A percentile compares a stretch with the other conserved stretches of the same genome.
Conservation (phyloP, 768 basidiomycete genomes). For the Hebeloma cylindrosporum region DNA sequence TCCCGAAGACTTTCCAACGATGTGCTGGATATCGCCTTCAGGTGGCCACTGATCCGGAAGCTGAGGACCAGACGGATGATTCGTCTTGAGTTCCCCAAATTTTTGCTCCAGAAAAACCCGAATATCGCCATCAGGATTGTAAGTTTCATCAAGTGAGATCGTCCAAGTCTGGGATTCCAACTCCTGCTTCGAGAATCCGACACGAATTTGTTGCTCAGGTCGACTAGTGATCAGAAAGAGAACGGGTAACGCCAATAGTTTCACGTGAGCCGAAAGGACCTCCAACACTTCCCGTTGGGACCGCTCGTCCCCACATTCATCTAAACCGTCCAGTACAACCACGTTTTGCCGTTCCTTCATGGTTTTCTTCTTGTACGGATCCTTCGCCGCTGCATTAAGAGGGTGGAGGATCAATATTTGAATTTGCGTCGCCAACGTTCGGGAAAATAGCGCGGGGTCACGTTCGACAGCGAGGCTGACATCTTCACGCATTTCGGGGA, state of each 20-base stretch:
- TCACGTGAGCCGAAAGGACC: neutral
- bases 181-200: slow-evolving; percentile 1
- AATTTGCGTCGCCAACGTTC: slow-evolving; percentile 12
- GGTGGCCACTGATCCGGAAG: slow-evolving; percentile 17
- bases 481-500: slow-evolving; percentile 6
- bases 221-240: slow-evolving; percentile 17
- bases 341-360: neutral
- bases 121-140: slow-evolving; percentile 15
- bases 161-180: neutral
- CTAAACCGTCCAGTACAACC: slow-evolving; percentile 18
- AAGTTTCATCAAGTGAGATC: slow-evolving; percentile 15
- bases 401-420: slow-evolving; percentile 12
- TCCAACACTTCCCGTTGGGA: slow-evolving; percentile 10
- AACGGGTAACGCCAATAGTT: neutral
- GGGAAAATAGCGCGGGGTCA: slow-evolving; percentile 9
- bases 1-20: slow-evolving; percentile 19
- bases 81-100: slow-evolving; percentile 11
- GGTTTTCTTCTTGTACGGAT: neutral
- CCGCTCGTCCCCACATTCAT: slow-evolving; percentile 13
- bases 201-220: slow-evolving; percentile 11
- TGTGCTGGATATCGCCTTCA: slow-evolving; percentile 1
- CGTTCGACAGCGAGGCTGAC: slow-evolving; percentile 7
- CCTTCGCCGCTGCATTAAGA: neutral
- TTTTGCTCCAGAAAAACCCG: slow-evolving; percentile 7
- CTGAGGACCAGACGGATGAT: slow-evolving; percentile 6